These are phyloP conservation scores for Lindgomyces ingoldianus DNA, from an alignment of 495 filamentous ascomycete genomes.

Conservation along the genomic window DNA sequence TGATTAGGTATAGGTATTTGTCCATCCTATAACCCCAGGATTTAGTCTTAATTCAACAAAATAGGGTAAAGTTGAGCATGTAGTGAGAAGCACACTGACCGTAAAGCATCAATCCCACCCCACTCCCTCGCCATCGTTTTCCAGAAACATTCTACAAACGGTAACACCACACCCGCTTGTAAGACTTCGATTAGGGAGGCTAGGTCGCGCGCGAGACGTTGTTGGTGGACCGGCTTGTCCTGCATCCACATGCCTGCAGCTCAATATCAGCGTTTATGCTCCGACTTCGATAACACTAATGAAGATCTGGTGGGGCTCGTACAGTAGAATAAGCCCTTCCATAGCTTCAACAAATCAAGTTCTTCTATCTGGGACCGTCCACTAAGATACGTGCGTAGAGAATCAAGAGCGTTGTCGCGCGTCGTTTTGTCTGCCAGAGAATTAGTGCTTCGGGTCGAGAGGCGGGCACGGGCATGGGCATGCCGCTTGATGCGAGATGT, in stretches of 20 bases:
- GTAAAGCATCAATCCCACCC: slow-evolving; percentile 76
- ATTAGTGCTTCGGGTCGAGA: slow-evolving; percentile 3
- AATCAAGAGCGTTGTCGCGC: slow-evolving; percentile 53
- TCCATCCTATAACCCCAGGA: slow-evolving; percentile 58
- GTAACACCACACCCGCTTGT: slow-evolving; percentile 60
- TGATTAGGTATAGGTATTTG: slow-evolving; percentile 86
- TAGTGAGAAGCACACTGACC: slow-evolving; percentile 44
- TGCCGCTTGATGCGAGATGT: slow-evolving; percentile 77
- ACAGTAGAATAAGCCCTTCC: slow-evolving; percentile 97
- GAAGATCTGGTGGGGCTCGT: no score
- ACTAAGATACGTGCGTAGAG: slow-evolving; percentile 75
- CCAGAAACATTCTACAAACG: slow-evolving; percentile 82
- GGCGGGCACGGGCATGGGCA: slow-evolving; percentile 9
- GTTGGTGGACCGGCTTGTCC: slow-evolving; percentile 83
- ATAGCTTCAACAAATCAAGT: slow-evolving; percentile 84
- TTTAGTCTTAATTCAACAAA: neutral
- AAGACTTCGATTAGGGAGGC: slow-evolving; percentile 70
- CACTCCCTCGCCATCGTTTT: slow-evolving; percentile 82
- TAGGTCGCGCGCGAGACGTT: slow-evolving; percentile 76
- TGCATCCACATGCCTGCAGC: slow-evolving; percentile 80
- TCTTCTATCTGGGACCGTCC: slow-evolving; percentile 65
- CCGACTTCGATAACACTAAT: no score
- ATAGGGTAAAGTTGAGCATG: no score
- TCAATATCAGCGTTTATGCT: neutral
- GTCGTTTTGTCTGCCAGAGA: slow-evolving; percentile 31